These are phyloP conservation scores for Hypericum androsaemum DNA, from an alignment of 345 rosid species.

Conservation along the genomic window DNA sequence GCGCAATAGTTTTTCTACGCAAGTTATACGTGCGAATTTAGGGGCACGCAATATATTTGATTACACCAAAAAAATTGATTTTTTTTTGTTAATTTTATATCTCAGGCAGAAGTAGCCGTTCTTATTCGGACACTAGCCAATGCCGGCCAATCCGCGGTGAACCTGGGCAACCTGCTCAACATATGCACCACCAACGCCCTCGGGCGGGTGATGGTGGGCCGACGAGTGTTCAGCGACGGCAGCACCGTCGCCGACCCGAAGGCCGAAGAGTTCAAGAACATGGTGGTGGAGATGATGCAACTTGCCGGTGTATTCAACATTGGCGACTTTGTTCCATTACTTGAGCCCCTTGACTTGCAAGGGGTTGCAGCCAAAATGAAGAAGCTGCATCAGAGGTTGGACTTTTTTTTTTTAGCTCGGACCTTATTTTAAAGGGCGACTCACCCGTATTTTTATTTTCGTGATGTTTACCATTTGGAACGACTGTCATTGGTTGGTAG, in stretches of 20 bases:
- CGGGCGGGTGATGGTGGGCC: slow-evolving; percentile 72
- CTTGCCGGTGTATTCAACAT: slow-evolving; percentile 77
- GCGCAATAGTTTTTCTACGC: too few relatives aligned
- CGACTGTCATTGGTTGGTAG: too few relatives aligned
- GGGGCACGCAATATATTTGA: too few relatives aligned
- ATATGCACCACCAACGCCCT: slow-evolving; percentile 67
- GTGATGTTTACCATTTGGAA: too few relatives aligned
- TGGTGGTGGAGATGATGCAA: slow-evolving; percentile 84
- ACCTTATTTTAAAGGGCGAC: too few relatives aligned
- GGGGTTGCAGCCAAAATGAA: slow-evolving; percentile 82
- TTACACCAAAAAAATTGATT: too few relatives aligned
- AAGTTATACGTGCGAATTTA: too few relatives aligned
- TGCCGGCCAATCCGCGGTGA: slow-evolving; percentile 23
- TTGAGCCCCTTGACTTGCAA: slow-evolving; percentile 80
- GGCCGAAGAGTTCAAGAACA: slow-evolving; percentile 79
- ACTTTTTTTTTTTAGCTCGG: slow-evolving; percentile 31
- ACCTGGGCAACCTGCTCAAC: slow-evolving; percentile 53
- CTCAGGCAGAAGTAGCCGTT: slow-evolving; percentile 49
- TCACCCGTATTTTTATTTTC: too few relatives aligned
- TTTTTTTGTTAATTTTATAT: background rate
- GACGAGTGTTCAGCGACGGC: slow-evolving; percentile 51
- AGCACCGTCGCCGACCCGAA: slow-evolving; percentile 38
- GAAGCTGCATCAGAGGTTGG: slow-evolving; percentile 67
- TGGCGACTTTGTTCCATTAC: slow-evolving; percentile 71
- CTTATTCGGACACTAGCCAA: slow-evolving; percentile 38